Evolutionary conservation across 352 stramenopile species (phyloP).

Genomic region (Phytopythium oedochilum): DNA sequence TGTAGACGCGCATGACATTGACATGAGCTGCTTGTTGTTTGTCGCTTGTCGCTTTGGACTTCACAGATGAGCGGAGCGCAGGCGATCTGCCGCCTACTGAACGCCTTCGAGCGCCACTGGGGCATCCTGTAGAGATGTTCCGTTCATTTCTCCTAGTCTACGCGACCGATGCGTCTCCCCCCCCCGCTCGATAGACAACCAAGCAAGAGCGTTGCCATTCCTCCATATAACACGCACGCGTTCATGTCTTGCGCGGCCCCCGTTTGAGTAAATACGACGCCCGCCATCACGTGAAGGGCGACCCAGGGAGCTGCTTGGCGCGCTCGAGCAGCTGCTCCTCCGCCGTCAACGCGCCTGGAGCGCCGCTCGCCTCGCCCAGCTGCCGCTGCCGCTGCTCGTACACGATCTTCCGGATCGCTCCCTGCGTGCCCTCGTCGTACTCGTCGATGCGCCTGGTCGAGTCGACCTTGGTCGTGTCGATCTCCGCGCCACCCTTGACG

Average conservation of each 20-base stretch:
- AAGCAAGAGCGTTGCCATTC: not conserved
- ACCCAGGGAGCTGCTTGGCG: constrained; percentile 76
- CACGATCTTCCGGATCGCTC: constrained; percentile 99
- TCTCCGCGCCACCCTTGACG: constrained; percentile 89
- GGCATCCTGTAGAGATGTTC: constrained; percentile 97
- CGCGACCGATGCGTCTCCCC: not conserved
- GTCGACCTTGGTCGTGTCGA: constrained; percentile 97
- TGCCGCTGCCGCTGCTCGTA: constrained; percentile 93
- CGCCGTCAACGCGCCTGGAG: constrained; percentile 49
- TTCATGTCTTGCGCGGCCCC: not conserved
- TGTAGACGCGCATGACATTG: not conserved
- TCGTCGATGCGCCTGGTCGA: constrained; percentile 96
- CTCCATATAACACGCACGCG: not conserved
- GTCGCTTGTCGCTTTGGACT: not conserved
- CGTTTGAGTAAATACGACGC: not conserved
- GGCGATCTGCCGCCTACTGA: constrained; percentile 95
- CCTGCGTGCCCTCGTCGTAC: constrained; percentile 95
- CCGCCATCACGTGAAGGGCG: constrained; percentile 17
- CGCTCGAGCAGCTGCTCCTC: constrained; percentile 93
- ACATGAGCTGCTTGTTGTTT: not conserved
- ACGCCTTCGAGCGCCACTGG: constrained; percentile 98
- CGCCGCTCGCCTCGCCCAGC: constrained; percentile 65
- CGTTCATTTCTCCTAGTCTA: no score
- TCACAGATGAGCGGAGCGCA: constrained; percentile 92
- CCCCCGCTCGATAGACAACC: not conserved